Conservation (phyloP, 805 yeast species). For the Wickerhamomyces xylosicus region DNA sequence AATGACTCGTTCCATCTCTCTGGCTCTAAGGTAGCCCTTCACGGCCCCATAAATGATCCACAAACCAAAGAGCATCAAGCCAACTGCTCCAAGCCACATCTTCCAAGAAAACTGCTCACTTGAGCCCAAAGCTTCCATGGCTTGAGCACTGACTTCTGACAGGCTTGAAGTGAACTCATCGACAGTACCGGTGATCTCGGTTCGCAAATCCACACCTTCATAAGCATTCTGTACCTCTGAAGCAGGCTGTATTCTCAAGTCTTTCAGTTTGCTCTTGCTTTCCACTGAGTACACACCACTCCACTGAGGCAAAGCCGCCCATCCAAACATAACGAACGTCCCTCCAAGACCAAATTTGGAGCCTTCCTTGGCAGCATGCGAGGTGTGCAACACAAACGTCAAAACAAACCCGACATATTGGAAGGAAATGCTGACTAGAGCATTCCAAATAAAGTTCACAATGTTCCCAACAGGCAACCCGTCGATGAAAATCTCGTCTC, state of each 20-base stretch:
- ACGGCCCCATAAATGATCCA: constrained; percentile 56
- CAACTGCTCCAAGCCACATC: constrained; percentile 38
- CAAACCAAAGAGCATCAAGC: constrained; percentile 58
- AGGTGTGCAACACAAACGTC: constrained; percentile 85
- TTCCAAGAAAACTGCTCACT: constrained; percentile 2
- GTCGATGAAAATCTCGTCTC: constrained; percentile 86
- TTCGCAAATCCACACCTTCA: constrained; percentile 26
- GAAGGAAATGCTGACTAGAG: constrained; percentile 80
- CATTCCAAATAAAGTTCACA: constrained; percentile 86
- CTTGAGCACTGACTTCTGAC: constrained; percentile 10
- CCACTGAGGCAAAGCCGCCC: constrained; percentile 38
- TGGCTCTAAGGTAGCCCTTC: constrained; percentile 66
- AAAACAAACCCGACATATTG: constrained; percentile 89
- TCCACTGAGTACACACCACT: constrained; percentile 10
- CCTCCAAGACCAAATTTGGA: constrained; percentile 86
- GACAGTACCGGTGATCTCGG: constrained; percentile 15
- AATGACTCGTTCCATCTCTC: constrained; percentile 60
- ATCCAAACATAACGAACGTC: constrained; percentile 68
- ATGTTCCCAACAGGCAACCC: constrained; percentile 92
- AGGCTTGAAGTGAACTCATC: constrained; percentile 16
- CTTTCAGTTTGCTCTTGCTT: neutral
- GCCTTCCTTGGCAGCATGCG: constrained; percentile 96
- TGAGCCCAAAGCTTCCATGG: constrained; percentile 1
- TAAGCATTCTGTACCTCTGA: constrained; percentile 48
- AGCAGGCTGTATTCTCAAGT: constrained; percentile 10